phyloP scores from a whole-genome alignment of 208 protist genomes.

The Leishmania guyanensis region DNA sequence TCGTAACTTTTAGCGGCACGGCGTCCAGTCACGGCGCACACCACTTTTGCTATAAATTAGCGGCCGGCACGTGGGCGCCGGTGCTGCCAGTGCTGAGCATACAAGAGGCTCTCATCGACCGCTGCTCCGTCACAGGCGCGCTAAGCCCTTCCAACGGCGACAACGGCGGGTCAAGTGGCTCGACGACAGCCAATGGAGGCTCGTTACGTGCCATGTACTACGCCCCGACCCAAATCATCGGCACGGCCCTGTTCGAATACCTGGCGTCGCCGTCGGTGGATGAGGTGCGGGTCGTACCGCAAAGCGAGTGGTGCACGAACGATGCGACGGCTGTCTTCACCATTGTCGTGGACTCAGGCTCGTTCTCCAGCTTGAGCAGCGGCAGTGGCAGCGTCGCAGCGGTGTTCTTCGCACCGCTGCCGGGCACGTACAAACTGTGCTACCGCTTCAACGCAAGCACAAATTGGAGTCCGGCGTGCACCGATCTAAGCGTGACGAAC shows the following conservation, averaged over 20 bases:
- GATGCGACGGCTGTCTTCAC: conserved; percentile 61
- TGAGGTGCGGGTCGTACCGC: conserved; percentile 68
- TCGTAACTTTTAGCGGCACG: conserved; percentile 53
- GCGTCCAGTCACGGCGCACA: conserved; percentile 34
- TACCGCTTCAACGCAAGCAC: conserved; percentile 69
- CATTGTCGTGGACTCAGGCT: conserved; percentile 15
- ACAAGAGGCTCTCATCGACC: conserved; percentile 31
- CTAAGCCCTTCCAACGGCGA: conserved; percentile 44
- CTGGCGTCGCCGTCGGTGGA: conserved; percentile 36
- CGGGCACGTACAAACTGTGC: conserved; percentile 81
- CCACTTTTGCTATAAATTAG: conserved; percentile 81
- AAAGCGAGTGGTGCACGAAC: conserved; percentile 53
- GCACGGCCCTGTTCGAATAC: conserved; percentile 20
- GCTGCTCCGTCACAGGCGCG: conserved; percentile 31
- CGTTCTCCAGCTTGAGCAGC: conserved; percentile 17
- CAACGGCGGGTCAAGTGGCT: not conserved
- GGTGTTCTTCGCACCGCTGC: conserved; percentile 58
- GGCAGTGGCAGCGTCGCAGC: not conserved
- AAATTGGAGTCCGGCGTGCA: conserved; percentile 89
- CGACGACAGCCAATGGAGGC: conserved; percentile 18
- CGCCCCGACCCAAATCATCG: conserved; percentile 54
- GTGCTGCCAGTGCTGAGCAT: conserved; percentile 61
- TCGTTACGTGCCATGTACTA: conserved; percentile 82
- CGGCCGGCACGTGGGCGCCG: conserved; percentile 77
- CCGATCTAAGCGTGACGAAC: conserved; percentile 32